A percentile compares a stretch with the other conserved stretches of the same genome.
These are phyloP conservation scores for Pythium myriotylum DNA, from an alignment of 352 stramenopile genomes.

Conservation along the genomic window DNA sequence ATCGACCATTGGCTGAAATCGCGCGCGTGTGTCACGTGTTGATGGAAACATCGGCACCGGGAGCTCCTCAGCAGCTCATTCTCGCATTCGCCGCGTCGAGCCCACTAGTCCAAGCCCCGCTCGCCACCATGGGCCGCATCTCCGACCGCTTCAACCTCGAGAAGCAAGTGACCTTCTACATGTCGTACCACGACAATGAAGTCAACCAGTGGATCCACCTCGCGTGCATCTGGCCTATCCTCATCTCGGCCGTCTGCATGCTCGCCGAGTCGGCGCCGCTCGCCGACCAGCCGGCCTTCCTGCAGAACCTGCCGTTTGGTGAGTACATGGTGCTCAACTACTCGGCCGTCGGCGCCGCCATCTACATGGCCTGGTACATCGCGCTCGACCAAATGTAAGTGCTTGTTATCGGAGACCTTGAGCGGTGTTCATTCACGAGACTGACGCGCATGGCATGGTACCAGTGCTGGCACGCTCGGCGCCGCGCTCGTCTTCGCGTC, in stretches of 20 bases:
- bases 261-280: constrained; percentile 34
- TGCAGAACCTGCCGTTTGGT: constrained; percentile 25
- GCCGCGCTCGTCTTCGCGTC: constrained; percentile 37
- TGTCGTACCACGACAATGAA: constrained; percentile 61
- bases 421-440: background rate
- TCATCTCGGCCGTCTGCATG: constrained; percentile 52
- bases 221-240: constrained; percentile 65
- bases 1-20: no score
- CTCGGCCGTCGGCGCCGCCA: constrained; percentile 27
- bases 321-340: constrained; percentile 51
- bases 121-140: constrained; percentile 34
- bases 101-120: no score
- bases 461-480: constrained; percentile 33
- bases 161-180: constrained; percentile 67
- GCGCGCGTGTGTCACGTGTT: no score
- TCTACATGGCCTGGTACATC: constrained; percentile 66
- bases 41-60: no score
- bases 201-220: constrained; percentile 71
- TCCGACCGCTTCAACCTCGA: constrained; percentile 55
- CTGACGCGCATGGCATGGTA: background rate
- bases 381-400: constrained; percentile 39
- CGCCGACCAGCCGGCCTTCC: constrained; percentile 27
- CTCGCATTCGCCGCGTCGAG: no score
- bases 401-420: background rate
- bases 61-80: no score